Evolutionary conservation across 2,329 filamentous ascomycete genomes (phyloP).

Genomic region (Penicillium sclerotigenum): DNA sequence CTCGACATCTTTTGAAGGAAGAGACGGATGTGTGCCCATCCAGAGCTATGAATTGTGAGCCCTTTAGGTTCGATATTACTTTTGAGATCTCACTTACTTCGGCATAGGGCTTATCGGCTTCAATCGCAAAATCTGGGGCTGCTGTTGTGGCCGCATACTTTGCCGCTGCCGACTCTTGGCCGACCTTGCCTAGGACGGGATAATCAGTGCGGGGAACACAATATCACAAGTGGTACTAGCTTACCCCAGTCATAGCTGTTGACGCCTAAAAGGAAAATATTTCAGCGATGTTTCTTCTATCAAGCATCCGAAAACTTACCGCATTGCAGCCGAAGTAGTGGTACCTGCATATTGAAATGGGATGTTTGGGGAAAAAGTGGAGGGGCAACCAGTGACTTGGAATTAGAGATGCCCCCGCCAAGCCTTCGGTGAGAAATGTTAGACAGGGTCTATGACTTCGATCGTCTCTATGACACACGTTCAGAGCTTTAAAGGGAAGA

Average conservation of each 20-base stretch:
- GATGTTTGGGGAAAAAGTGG: slow-evolving; percentile 9
- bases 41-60: slow-evolving; percentile 63
- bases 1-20: slow-evolving; percentile 83
- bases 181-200: slow-evolving; percentile 68
- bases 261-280: slow-evolving; percentile 59
- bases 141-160: slow-evolving; percentile 85
- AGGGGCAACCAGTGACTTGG: slow-evolving; percentile 15
- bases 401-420: slow-evolving; percentile 25
- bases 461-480: not conserved
- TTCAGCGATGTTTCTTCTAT: not conserved
- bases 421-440: slow-evolving; percentile 21
- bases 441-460: not conserved
- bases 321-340: slow-evolving; percentile 70
- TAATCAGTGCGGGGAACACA: slow-evolving; percentile 28
- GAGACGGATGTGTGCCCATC: slow-evolving; percentile 98
- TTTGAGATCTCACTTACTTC: slow-evolving; percentile 57
- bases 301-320: slow-evolving; percentile 44
- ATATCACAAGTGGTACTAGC: slow-evolving; percentile 26
- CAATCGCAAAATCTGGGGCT: slow-evolving; percentile 68
- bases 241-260: slow-evolving; percentile 98
- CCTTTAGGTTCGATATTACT: not conserved
- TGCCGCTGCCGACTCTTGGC: slow-evolving; percentile 80
- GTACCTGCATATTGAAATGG: slow-evolving; percentile 62
- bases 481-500: not conserved
- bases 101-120: slow-evolving; percentile 87